Base-by-base conservation (phyloP, 208 protist species). In the Porcisia hertigi region DNA sequence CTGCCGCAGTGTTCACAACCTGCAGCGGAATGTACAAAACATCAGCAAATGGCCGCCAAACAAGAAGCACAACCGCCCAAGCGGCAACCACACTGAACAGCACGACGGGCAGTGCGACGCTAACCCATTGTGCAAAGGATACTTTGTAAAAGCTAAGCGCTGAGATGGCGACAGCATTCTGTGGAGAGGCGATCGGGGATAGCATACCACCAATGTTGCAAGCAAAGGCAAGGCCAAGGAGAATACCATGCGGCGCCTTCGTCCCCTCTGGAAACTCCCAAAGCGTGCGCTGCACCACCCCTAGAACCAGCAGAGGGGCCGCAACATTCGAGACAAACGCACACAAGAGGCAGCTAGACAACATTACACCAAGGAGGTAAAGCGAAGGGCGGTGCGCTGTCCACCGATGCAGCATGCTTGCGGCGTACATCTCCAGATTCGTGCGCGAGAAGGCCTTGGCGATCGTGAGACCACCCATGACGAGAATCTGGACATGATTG, bases 151-250 rank as follows among this genome's bases (percentile, higher is more conserved):
- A 91, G 72, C 84, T 83, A 16, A 98, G 86, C 30, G 88, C 85
- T 9, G 84, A 86, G 59, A 98, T 88, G n/a, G 95, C 93, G 11
- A 98, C 88, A 20, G 94, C 97, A 86, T 98, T 98, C 86, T 98
- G 96, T 64, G 97, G 97, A 11, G 94, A 98, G 9, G 96, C 95
- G 67, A 98, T 97, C 34, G 97, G 97, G 1, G 94, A 98, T 34
- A 98, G 87, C 97, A 98, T 98, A 30, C 97, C 97, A n/a, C 95
- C 97, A 49, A 98, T 80, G 80, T 98, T 98, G 83, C 97, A 98
- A 20, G 95, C 86, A 75, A 98, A 96, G 59, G 97, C 97, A 18
- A 98, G 82, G n/a, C 91, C 93, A 55, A 98, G 89, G 23, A 98
- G 86, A 59, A 98, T 91, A 34, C 89, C 92, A 57, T 97, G 90